phyloP scores from a whole-genome alignment of 2,329 filamentous ascomycete species.

The Penicillium sp. region DNA sequence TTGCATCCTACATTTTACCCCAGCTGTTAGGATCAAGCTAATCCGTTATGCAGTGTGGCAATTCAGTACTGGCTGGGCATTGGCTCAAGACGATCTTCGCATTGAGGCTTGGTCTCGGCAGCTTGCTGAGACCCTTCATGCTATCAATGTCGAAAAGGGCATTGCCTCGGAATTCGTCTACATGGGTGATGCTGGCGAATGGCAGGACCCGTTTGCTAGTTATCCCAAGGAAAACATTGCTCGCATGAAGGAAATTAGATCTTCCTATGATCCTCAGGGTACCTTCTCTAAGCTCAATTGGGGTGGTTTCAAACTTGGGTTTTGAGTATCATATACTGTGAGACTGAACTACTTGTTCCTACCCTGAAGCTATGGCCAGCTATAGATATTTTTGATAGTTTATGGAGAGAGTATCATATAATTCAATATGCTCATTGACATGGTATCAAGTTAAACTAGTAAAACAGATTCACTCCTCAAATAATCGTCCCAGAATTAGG shows the following conservation, averaged over 20 bases:
- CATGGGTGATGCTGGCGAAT: slow-evolving; percentile 44
- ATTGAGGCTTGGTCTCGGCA: slow-evolving; percentile 39
- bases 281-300: slow-evolving; percentile 40
- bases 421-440: slow-evolving; percentile 14
- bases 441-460: slow-evolving; percentile 20
- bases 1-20: not conserved
- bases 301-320: slow-evolving; percentile 40
- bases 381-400: too few species aligned
- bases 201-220: slow-evolving; percentile 40
- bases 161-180: slow-evolving; percentile 42
- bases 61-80: slow-evolving; percentile 43
- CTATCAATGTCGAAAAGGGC: slow-evolving; percentile 34
- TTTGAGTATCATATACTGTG: not conserved
- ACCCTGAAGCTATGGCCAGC: too few species aligned
- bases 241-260: slow-evolving; percentile 35
- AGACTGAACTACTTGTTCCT: too few species aligned
- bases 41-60: slow-evolving; percentile 39
- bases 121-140: slow-evolving; percentile 36
- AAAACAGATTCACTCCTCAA: slow-evolving; percentile 57
- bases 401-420: not conserved
- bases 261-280: slow-evolving; percentile 37
- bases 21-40: not conserved
- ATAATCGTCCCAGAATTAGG: slow-evolving; percentile 79
- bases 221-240: slow-evolving; percentile 40
- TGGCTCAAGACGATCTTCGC: slow-evolving; percentile 41